phyloP scores from a whole-genome alignment of 2,329 filamentous ascomycete genomes.

The Hymenoscyphus fructigenus region DNA sequence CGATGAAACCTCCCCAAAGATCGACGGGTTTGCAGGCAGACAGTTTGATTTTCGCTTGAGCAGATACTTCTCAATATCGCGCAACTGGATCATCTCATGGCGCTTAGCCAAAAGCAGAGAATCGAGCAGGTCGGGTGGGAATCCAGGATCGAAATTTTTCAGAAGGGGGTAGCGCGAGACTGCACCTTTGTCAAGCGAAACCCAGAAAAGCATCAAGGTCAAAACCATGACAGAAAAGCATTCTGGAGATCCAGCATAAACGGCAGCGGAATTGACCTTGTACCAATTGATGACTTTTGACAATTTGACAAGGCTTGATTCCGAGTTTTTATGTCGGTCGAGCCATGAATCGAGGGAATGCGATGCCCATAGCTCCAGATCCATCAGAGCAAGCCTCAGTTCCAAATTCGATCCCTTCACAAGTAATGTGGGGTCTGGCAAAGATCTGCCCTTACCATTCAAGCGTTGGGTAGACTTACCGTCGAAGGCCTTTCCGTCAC shows the following conservation, averaged over 20 bases:
- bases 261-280: not conserved
- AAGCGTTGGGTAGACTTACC: not conserved
- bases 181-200: slow-evolving; percentile 43
- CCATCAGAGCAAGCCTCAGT: not conserved
- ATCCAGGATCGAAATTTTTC: not conserved
- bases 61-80: slow-evolving; percentile 44
- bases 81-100: not conserved
- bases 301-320: not conserved
- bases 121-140: not conserved
- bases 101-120: not conserved
- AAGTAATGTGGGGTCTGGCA: not conserved
- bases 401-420: not conserved
- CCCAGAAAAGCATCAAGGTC: slow-evolving; percentile 57
- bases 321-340: not conserved
- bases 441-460: not conserved
- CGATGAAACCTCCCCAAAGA: slow-evolving; percentile 42
- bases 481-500: not conserved
- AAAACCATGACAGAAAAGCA: slow-evolving; percentile 54
- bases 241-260: slow-evolving; percentile 46
- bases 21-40: slow-evolving; percentile 26
- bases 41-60: slow-evolving; percentile 12
- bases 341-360: not conserved
- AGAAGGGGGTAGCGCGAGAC: not conserved
- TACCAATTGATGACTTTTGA: not conserved
- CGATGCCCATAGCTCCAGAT: not conserved